These are phyloP conservation scores for Grigorovia transvaalensis DNA, from an alignment of 805 yeast species.

Conservation along the genomic window DNA sequence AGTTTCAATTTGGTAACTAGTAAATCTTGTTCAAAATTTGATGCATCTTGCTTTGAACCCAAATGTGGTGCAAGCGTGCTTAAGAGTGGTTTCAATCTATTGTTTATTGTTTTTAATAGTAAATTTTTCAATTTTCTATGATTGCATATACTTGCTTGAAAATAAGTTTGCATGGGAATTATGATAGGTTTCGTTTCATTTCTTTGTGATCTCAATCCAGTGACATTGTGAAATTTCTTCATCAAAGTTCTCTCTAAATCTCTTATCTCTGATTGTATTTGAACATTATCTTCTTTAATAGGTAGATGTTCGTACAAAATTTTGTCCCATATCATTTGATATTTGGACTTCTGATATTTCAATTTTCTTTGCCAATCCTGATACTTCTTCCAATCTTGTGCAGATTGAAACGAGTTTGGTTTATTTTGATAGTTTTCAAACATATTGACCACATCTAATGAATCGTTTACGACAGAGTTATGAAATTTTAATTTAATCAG, in stretches of 20 bases:
- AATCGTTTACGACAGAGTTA: constrained; percentile 25
- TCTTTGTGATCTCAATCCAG: constrained; percentile 15
- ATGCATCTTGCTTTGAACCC: constrained; percentile 9
- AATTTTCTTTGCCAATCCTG: constrained; percentile 1
- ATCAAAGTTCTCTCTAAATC: constrained; percentile 14
- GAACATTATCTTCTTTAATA: constrained; percentile 19
- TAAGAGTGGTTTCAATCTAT: constrained; percentile 7
- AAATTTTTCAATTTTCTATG: constrained; percentile 11
- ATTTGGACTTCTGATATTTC: constrained; percentile 7
- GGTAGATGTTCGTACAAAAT: constrained; percentile 18
- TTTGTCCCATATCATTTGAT: constrained; percentile 11
- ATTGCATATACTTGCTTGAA: constrained; percentile 14
- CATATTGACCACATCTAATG: constrained; percentile 19
- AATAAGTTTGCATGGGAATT: constrained; percentile 20
- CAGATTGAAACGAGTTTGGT: not conserved
- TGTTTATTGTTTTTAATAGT: constrained; percentile 13
- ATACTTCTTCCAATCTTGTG: not conserved
- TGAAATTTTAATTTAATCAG: constrained; percentile 32
- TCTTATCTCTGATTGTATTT: constrained; percentile 14
- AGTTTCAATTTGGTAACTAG: constrained; percentile 8
- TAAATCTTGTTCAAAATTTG: constrained; percentile 12
- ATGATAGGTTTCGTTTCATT: constrained; percentile 11
- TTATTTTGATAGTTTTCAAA: constrained; percentile 5
- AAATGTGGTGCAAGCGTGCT: constrained; percentile 14
- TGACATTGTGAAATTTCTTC: constrained; percentile 17